phyloP scores from a whole-genome alignment of 2,329 filamentous ascomycete genomes.

The Penicillium frequentans region DNA sequence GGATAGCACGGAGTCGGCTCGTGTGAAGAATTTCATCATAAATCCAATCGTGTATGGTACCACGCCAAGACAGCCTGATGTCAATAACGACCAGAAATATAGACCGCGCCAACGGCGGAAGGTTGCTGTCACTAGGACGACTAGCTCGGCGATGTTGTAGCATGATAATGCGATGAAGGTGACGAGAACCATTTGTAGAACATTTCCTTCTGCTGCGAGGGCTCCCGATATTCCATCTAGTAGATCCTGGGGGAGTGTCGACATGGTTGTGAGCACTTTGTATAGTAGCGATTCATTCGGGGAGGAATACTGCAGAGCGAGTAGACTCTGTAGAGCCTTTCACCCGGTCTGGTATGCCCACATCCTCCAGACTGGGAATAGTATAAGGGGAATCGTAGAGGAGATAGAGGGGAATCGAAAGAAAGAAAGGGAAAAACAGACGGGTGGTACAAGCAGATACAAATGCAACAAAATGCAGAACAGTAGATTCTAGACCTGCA shows the following conservation, averaged over 20 bases:
- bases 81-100: slow-evolving; percentile 46
- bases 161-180: slow-evolving; percentile 42
- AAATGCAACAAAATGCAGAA: not conserved
- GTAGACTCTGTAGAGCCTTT: slow-evolving; percentile 10
- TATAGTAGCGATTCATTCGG: not conserved
- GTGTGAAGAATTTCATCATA: slow-evolving; percentile 42
- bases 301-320: not conserved
- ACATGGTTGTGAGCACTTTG: slow-evolving; percentile 8
- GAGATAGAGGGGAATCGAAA: not conserved
- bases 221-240: slow-evolving; percentile 32
- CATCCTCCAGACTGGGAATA: slow-evolving; percentile 9
- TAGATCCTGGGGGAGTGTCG: slow-evolving; percentile 20
- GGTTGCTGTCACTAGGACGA: slow-evolving; percentile 40
- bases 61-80: slow-evolving; percentile 36
- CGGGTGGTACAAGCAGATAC: slow-evolving; percentile 1
- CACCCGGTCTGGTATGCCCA: slow-evolving; percentile 21
- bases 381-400: not conserved
- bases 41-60: slow-evolving; percentile 44
- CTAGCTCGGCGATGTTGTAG: slow-evolving; percentile 51
- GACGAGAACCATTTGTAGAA: slow-evolving; percentile 26
- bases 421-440: not conserved
- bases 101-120: slow-evolving; percentile 42
- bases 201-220: slow-evolving; percentile 23
- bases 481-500: not conserved
- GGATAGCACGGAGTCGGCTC: slow-evolving; percentile 30